Base-by-base conservation (phyloP, 371 early-diverging fungal genomes). In the Capillidium heterosporum region DNA sequence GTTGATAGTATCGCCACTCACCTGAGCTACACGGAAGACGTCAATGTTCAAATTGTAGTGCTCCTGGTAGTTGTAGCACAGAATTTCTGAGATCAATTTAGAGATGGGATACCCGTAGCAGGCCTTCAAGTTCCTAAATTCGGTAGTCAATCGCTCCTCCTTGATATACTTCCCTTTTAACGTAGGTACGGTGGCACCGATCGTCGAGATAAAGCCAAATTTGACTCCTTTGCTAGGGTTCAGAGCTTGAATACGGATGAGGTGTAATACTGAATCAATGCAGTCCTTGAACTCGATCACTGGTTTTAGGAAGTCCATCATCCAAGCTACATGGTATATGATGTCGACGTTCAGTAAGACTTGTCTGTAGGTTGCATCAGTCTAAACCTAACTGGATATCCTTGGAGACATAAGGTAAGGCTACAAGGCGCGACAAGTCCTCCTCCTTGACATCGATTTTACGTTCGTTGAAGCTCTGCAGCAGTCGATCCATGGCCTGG, bases 21-120 rank as follows among this genome's bases (percentile, higher is more conserved):
- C 62, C 59, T 71, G 74, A 7, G 69, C 71, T 28, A 71, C 57
- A 17, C 71, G 67, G 17, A 67, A 62, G 13, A 71, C 56, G n/a
- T 64, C 58, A n/a, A 63, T 61, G 2, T 68, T 69, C 11, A 70
- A 62, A 8, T 62, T 62, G 39, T 32, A 53, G 28, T 65, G 65
- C n/a, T 63, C 32, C 1, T 65, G 54, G 26, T 70, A 56, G 10
- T 19, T 4, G 11, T 35, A 35, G 19, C 31, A 29, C 11, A 53
- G 32, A 2, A 57, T 59, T 40, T 73, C 70, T 29, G 63, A 60
- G 32, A 71, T 58, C 39, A 64, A 67, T 43, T 73, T 73, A 31
- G 67, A 67, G 15, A 70, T 65, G 5, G 59, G 63, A 43, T 71
- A 73, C 1, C 74, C 71, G 62, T 68, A 66, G 10, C 53, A 53